phyloP scores from a whole-genome alignment of 768 basidiomycete genomes.

The Termitomyces sp. region DNA sequence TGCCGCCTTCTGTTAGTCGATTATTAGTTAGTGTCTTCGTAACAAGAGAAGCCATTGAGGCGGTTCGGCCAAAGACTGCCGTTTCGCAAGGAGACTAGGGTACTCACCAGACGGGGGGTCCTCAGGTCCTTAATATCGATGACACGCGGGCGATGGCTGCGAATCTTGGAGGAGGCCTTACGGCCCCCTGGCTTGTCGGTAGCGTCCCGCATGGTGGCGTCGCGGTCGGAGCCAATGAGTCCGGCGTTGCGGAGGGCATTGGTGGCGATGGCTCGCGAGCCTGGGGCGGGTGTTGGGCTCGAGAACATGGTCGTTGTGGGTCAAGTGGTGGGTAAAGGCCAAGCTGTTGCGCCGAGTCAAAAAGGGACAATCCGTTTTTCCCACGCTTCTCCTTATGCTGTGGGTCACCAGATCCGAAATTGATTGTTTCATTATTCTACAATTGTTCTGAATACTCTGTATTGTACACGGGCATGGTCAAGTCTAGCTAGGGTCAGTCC shows the following conservation, averaged over 20 bases:
- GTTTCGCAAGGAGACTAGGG: constrained; percentile 19
- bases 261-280: constrained; percentile 53
- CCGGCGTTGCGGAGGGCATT: constrained; percentile 68
- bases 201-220: constrained; percentile 70
- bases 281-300: constrained; percentile 53
- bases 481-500: constrained; percentile 1
- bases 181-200: constrained; percentile 69
- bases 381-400: constrained; percentile 19
- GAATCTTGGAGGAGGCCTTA: constrained; percentile 61
- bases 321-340: constrained; percentile 11
- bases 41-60: neutral
- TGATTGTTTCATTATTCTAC: neutral
- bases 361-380: constrained; percentile 24
- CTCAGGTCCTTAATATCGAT: constrained; percentile 56
- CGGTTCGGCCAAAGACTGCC: neutral
- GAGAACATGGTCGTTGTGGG: constrained; percentile 31
- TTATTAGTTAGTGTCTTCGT: neutral
- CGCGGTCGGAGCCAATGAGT: constrained; percentile 73
- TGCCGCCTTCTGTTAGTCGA: constrained; percentile 23
- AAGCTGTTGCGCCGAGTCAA: constrained; percentile 30
- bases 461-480: neutral
- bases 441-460: neutral
- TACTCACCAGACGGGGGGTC: constrained; percentile 68
- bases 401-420: neutral
- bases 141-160: constrained; percentile 56